Conservation (phyloP, 2,329 filamentous ascomycete genomes). For the Cercospora sojina region DNA sequence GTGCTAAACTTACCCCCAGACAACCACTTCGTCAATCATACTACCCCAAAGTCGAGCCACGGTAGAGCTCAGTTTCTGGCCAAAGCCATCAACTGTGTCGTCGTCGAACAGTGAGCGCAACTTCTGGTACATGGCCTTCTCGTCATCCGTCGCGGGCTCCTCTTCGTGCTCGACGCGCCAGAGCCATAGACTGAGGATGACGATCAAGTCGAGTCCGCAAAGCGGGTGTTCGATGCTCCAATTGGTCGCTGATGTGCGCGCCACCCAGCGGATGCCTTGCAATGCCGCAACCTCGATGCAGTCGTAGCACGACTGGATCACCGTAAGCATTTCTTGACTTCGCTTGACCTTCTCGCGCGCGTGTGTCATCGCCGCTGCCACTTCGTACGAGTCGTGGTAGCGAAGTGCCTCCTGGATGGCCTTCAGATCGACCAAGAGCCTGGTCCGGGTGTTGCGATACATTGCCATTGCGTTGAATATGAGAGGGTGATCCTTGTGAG, state of each 20-base stretch:
- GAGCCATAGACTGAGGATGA: slow-evolving; percentile 95
- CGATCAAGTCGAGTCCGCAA: slow-evolving; percentile 94
- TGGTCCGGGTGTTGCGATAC: slow-evolving; percentile 88
- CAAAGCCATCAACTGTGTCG: slow-evolving; percentile 78
- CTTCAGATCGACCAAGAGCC: slow-evolving; percentile 93
- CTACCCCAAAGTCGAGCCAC: slow-evolving; percentile 95
- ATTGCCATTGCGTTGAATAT: slow-evolving; percentile 98
- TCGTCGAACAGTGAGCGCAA: slow-evolving; percentile 87
- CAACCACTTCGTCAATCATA: slow-evolving; percentile 97
- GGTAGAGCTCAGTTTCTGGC: slow-evolving; percentile 85
- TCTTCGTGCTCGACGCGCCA: slow-evolving; percentile 99
- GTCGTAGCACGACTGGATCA: slow-evolving; percentile 95
- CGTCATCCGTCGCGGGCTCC: slow-evolving; percentile 80
- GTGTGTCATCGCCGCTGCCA: slow-evolving; percentile 93
- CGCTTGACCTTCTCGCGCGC: slow-evolving; percentile 92
- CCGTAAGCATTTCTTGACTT: slow-evolving; percentile 96
- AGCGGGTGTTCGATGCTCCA: slow-evolving; percentile 99
- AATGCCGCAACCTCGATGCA: slow-evolving; percentile 94
- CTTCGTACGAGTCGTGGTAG: slow-evolving; percentile 96
- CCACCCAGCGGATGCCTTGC: slow-evolving; percentile 95
- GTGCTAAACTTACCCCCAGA: slow-evolving; percentile 85
- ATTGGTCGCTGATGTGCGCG: slow-evolving; percentile 94
- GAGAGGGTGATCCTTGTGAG: slow-evolving; percentile 91
- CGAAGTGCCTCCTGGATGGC: slow-evolving; percentile 92
- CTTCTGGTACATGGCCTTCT: slow-evolving; percentile 88